A percentile compares a stretch with the other conserved stretches of the same genome.
phyloP scores from a whole-genome alignment of 495 filamentous ascomycete species.

The Penicillium bovifimosum region DNA sequence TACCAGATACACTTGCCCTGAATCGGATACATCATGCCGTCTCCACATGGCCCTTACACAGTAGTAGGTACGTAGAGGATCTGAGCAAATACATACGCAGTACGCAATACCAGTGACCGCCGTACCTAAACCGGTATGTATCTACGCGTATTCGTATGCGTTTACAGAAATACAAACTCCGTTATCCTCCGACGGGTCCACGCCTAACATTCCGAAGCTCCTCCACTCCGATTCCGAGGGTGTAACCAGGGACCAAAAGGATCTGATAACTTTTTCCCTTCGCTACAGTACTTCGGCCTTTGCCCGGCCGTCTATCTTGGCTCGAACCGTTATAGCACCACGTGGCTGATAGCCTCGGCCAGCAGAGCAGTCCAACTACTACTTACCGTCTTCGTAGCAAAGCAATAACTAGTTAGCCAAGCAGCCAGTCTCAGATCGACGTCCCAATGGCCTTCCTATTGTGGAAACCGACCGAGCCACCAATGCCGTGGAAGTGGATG shows the following conservation, averaged over 20 bases:
- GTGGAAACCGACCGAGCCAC: neutral
- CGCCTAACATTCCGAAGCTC: neutral
- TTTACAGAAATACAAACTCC: neutral
- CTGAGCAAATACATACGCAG: neutral
- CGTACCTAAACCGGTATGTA: too few relatives aligned
- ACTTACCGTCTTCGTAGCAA: too few relatives aligned
- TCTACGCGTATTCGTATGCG: too few relatives aligned
- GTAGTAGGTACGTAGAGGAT: too few relatives aligned
- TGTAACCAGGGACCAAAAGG: neutral
- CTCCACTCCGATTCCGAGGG: neutral
- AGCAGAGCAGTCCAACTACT: neutral
- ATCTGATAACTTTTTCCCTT: conserved; percentile 3
- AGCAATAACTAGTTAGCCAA: neutral
- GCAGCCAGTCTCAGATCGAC: neutral
- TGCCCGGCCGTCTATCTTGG: neutral
- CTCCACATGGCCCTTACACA: neutral
- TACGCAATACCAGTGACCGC: too few relatives aligned
- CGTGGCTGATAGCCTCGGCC: neutral
- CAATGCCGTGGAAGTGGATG: neutral
- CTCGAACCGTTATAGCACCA: neutral
- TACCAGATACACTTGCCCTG: too few relatives aligned
- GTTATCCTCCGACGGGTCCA: neutral
- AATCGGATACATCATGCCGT: neutral
- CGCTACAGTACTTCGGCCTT: neutral
- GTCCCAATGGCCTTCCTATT: neutral